phyloP scores from a whole-genome alignment of 768 basidiomycete genomes.

The Cystofilobasidium ferigula region DNA sequence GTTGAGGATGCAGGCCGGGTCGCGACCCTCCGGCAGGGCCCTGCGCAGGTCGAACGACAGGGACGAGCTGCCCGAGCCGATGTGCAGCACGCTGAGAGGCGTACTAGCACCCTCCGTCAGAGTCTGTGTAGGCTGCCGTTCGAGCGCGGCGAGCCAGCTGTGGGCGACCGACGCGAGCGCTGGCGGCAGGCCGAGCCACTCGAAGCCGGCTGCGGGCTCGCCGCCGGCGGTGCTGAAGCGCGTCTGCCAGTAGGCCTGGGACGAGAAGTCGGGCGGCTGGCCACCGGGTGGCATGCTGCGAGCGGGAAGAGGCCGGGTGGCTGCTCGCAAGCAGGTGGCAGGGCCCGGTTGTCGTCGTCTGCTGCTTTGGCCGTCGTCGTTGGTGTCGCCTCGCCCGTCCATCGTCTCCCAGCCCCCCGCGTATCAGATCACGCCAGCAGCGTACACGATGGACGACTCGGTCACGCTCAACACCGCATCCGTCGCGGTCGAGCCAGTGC shows the following conservation, averaged over 20 bases:
- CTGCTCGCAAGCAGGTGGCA: too few relatives aligned
- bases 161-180: neutral
- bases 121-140: too few relatives aligned
- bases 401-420: too few relatives aligned
- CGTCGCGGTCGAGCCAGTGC: neutral
- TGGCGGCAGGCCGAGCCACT: constrained; percentile 12
- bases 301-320: too few relatives aligned
- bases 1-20: neutral
- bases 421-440: too few relatives aligned
- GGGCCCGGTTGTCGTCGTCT: too few relatives aligned
- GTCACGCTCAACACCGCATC: constrained; percentile 6
- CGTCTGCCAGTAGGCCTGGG: constrained; percentile 1
- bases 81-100: constrained; percentile 5
- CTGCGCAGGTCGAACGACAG: constrained; percentile 8
- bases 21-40: neutral
- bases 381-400: too few relatives aligned
- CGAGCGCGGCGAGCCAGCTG: neutral
- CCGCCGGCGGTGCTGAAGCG: neutral
- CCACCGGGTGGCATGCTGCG: too few relatives aligned
- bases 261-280: constrained; percentile 18
- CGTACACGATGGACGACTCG: neutral
- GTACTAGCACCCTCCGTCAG: neutral
- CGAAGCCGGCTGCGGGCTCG: constrained; percentile 4
- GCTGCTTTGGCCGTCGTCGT: too few relatives aligned
- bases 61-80: constrained; percentile 11